Evolutionary conservation across 495 filamentous ascomycete species (phyloP), one percentile per base, ranked within the genome.

Genomic region (Mytilinidion resinicola): DNA sequence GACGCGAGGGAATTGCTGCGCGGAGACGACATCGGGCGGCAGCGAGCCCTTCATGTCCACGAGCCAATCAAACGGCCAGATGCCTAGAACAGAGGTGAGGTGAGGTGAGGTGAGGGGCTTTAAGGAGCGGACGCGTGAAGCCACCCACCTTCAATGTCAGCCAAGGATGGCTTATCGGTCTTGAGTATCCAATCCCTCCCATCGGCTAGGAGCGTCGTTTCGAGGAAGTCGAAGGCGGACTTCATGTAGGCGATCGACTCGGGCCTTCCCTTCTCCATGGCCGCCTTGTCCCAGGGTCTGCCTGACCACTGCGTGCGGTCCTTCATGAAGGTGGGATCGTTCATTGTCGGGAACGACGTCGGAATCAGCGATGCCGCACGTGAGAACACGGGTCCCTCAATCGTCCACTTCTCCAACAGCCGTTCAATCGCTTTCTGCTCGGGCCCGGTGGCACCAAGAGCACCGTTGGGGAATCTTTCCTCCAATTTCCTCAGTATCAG

Each of bases 31-130:
- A 5, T 71, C 68, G 17, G 66, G 60, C 41, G 74, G 72, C 30
- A 85, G 61, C 10, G 80, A 44, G 37, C 56, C 77, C 0, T 74
- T 72, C 3, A 81, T 55, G 2, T 55, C 70, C 7, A 69, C 63
- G 1, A 85, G 57, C 85, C 86, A 88, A 61, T 81, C 76, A 51
- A 85, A 73, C 0, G 73, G 65, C 84, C 82, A 87, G 11, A 82
- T 72, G 15, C 76, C 73, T 74, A 59, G 9, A 51, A 35, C 3
- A 19, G 20, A 19, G 64, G 34, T 2, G 17, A 17, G n/a, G n/a
- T n/a, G n/a, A n/a, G n/a, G n/a, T n/a, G n/a, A n/a, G n/a, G 19
- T 53, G 1, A 25, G 12, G 43, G 37, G 30, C 20, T 9, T 42
- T 20, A 36, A 14, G 9, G 4, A 34, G 30, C 11, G 19, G 42